Evolutionary conservation across 495 filamentous ascomycete species (phyloP).

Genomic region (Penicillium malachiteum): DNA sequence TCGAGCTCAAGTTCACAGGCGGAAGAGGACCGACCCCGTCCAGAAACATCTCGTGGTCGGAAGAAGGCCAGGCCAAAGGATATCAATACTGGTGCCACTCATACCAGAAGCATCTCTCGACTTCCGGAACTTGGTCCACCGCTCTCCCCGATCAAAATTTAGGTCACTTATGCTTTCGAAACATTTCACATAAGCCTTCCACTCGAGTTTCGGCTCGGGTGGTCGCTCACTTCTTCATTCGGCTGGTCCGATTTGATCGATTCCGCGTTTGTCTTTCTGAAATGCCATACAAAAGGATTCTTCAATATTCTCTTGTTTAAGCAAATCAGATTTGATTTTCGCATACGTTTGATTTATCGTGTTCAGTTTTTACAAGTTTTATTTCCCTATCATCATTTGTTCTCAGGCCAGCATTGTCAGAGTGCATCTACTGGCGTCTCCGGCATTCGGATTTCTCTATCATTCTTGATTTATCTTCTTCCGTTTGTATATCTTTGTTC

Average conservation of each 20-base stretch:
- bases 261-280: background rate
- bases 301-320: background rate
- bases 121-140: slow-evolving; percentile 70
- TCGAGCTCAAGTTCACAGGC: slow-evolving; percentile 59
- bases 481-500: slow-evolving; percentile 6
- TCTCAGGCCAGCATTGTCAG: slow-evolving; percentile 16
- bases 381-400: slow-evolving; percentile 5
- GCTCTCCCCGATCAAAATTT: slow-evolving; percentile 65
- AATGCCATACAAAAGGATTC: background rate
- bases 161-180: background rate
- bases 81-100: slow-evolving; percentile 31
- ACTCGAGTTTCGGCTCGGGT: background rate
- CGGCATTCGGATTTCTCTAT: slow-evolving; percentile 6
- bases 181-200: background rate
- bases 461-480: background rate
- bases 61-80: slow-evolving; percentile 42
- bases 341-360: background rate
- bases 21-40: slow-evolving; percentile 33
- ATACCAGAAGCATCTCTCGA: slow-evolving; percentile 43
- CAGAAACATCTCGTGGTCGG: slow-evolving; percentile 31
- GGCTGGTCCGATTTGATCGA: slow-evolving; percentile 21
- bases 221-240: slow-evolving; percentile 1
- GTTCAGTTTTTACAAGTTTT: background rate
- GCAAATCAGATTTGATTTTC: background rate
- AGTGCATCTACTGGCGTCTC: slow-evolving; percentile 21